Evolutionary conservation across 345 rosid genomes (phyloP).

Genomic region (Mallotus nudiflorus): DNA sequence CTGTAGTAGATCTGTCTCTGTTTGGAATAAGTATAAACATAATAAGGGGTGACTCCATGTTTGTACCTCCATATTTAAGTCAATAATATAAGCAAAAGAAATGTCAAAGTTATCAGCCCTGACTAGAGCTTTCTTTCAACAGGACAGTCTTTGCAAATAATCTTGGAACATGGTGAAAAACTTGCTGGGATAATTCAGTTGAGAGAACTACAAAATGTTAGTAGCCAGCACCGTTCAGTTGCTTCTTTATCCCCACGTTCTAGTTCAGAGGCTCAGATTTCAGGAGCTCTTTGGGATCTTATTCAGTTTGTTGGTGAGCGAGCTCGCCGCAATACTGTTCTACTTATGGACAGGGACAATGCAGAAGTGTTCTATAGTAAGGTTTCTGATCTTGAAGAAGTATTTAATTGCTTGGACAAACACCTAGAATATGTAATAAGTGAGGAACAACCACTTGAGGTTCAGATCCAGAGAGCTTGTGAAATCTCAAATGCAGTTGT

Average conservation of each 20-base stretch:
- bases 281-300: conserved; percentile 90
- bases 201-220: conserved; percentile 71
- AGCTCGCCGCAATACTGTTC: conserved; percentile 81
- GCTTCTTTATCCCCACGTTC: conserved; percentile 39
- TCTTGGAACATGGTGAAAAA: conserved; percentile 95
- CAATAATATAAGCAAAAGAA: background rate
- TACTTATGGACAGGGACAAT: conserved; percentile 95
- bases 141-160: conserved; percentile 76
- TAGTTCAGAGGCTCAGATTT: conserved; percentile 50
- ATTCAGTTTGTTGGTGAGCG: conserved; percentile 88
- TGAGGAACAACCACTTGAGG: conserved; percentile 48
- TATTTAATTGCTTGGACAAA: conserved; percentile 70
- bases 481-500: conserved; percentile 81
- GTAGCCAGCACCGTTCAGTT: conserved; percentile 61
- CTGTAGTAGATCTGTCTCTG: background rate
- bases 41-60: background rate
- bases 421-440: conserved; percentile 70
- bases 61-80: background rate
- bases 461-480: conserved; percentile 70
- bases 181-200: conserved; percentile 85
- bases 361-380: conserved; percentile 94
- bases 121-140: conserved; percentile 25
- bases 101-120: background rate
- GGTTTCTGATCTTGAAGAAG: conserved; percentile 87
- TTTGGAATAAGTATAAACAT: background rate